Evolutionary conservation across 1,284 basidiomycete species (phyloP).

Genomic region (Heliocybe sulcata): DNA sequence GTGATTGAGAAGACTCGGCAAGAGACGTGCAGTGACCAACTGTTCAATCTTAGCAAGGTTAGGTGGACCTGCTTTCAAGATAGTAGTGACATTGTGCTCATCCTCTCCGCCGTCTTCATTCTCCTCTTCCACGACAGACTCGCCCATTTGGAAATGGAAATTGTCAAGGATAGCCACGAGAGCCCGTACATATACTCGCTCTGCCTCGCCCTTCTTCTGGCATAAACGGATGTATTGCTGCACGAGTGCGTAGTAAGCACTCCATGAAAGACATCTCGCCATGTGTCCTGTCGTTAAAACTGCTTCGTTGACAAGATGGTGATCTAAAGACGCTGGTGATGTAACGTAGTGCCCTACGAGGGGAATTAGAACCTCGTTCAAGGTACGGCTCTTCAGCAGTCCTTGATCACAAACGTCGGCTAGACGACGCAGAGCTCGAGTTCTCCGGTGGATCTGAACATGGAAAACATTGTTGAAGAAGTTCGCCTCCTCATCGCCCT

Average conservation of each 20-base stretch:
- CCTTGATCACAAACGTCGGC: constrained; percentile 76
- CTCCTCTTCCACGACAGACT: constrained; percentile 28
- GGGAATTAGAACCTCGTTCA: constrained; percentile 85
- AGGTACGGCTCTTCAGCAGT: constrained; percentile 61
- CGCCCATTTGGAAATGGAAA: constrained; percentile 87
- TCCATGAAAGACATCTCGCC: constrained; percentile 75
- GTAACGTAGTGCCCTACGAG: constrained; percentile 80
- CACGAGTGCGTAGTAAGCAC: constrained; percentile 77
- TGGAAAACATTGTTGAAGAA: constrained; percentile 98
- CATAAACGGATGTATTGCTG: constrained; percentile 79
- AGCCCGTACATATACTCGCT: constrained; percentile 82
- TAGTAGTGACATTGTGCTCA: constrained; percentile 18
- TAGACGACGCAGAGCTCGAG: constrained; percentile 82
- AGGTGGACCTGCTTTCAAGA: constrained; percentile 9
- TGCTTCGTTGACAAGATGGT: constrained; percentile 89
- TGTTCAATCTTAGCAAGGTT: constrained; percentile 18
- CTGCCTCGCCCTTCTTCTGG: constrained; percentile 64
- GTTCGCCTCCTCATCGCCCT: constrained; percentile 90
- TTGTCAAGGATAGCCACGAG: constrained; percentile 85
- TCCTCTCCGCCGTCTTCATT: constrained; percentile 21
- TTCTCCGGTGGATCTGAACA: constrained; percentile 89
- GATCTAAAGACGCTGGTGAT: constrained; percentile 69
- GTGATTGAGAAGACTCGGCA: constrained; percentile 74
- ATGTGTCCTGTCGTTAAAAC: constrained; percentile 74
- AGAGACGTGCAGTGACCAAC: constrained; percentile 68